phyloP scores from a whole-genome alignment of 2,329 filamentous ascomycete species.

The Magnaporthiopsis incrustans region DNA sequence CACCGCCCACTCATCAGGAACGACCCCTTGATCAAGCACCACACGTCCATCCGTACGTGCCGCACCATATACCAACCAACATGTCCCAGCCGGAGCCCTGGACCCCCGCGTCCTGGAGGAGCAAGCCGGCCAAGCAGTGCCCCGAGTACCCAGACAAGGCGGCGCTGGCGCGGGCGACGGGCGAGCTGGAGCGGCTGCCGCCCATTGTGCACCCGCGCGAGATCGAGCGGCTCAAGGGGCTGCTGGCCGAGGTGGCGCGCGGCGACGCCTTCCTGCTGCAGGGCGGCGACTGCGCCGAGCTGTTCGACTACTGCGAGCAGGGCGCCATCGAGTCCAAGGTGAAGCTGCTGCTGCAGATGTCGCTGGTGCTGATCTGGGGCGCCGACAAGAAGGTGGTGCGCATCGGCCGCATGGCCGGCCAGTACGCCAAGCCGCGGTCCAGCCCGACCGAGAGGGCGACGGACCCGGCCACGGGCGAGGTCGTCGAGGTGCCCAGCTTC shows the following conservation, averaged over 20 bases:
- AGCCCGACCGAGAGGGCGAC: conserved; percentile 71
- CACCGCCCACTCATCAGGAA: no score
- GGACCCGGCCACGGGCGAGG: conserved; percentile 47
- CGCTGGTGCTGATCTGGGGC: conserved; percentile 88
- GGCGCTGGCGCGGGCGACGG: conserved; percentile 50
- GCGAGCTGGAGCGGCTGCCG: conserved; percentile 61
- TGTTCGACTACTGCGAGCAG: conserved; percentile 93
- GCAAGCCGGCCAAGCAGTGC: conserved; percentile 71
- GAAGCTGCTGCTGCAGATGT: conserved; percentile 96
- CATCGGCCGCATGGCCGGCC: conserved; percentile 92
- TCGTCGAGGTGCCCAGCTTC: conserved; percentile 70
- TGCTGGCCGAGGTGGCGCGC: conserved; percentile 75
- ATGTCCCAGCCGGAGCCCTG: conserved; percentile 33
- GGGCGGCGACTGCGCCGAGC: conserved; percentile 92
- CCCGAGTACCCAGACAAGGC: conserved; percentile 59
- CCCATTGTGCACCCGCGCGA: conserved; percentile 74
- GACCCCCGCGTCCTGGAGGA: conserved; percentile 62
- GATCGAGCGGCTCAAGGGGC: conserved; percentile 71
- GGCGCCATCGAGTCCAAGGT: conserved; percentile 90
- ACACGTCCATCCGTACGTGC: no score
- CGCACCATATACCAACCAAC: no score
- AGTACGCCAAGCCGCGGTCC: conserved; percentile 93
- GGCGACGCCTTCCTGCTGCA: conserved; percentile 92
- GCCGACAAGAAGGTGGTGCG: conserved; percentile 74
- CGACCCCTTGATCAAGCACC: not conserved